Conservation (phyloP, 1,139 yeast species). For the Blastobotrys indianensis region DNA sequence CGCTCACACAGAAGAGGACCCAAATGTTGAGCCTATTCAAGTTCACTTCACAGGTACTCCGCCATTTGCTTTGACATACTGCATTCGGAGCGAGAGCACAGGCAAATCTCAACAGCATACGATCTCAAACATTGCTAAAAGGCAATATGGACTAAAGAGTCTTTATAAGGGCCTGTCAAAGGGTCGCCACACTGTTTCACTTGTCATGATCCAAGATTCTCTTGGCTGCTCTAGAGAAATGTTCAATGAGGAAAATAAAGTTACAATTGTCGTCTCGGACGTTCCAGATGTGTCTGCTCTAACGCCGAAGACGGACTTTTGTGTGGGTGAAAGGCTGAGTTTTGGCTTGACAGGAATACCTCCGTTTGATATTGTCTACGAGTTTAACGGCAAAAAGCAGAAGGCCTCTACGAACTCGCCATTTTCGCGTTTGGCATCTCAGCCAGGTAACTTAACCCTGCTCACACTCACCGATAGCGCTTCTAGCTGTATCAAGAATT, state of each 20-base stretch:
- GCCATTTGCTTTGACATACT: constrained; percentile 57
- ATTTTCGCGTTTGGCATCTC: constrained; percentile 70
- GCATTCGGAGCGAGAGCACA: constrained; percentile 48
- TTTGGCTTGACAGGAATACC: constrained; percentile 73
- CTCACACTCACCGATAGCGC: constrained; percentile 69
- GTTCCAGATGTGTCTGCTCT: constrained; percentile 58
- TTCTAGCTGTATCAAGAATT: constrained; percentile 63
- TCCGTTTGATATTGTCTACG: constrained; percentile 70
- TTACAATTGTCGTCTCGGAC: constrained; percentile 58
- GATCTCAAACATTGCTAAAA: constrained; percentile 34
- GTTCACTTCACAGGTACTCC: constrained; percentile 51
- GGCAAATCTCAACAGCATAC: constrained; percentile 41
- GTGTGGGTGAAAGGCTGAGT: constrained; percentile 88
- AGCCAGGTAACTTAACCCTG: constrained; percentile 70
- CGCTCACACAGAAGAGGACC: constrained; percentile 26
- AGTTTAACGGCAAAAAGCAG: constrained; percentile 58
- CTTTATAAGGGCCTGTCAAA: constrained; percentile 43
- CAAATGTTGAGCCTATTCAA: constrained; percentile 47
- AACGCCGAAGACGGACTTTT: constrained; percentile 46
- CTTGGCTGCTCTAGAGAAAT: constrained; percentile 57
- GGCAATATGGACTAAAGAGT: constrained; percentile 33
- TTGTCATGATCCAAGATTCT: constrained; percentile 56
- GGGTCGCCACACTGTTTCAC: constrained; percentile 53
- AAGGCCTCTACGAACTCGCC: constrained; percentile 53
- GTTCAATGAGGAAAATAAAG: constrained; percentile 31